Percentiles rank a stretch among this genome's conserved stretches.
These are phyloP conservation scores for Diaporthe citri DNA, from an alignment of 2,329 filamentous ascomycete genomes.

Conservation along the genomic window DNA sequence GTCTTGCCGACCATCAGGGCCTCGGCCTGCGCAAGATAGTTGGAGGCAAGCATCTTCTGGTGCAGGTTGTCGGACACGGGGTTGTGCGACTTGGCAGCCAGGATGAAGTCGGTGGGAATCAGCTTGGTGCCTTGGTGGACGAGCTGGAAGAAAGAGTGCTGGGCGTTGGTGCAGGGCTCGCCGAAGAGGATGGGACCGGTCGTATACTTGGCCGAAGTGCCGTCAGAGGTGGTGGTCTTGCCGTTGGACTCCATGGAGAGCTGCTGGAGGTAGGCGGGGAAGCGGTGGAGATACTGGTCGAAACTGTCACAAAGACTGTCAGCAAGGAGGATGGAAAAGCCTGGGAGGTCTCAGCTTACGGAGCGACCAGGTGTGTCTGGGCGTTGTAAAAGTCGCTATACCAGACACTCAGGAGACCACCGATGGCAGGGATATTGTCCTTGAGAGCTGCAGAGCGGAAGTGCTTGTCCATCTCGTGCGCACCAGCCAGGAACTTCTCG, in stretches of 20 bases:
- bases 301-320: constrained; percentile 69
- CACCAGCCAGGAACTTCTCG: constrained; percentile 93
- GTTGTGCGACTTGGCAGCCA: constrained; percentile 97
- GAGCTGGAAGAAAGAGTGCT: constrained; percentile 99
- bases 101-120: constrained; percentile 97
- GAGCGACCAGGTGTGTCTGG: constrained; percentile 96
- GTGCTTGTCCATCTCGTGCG: constrained; percentile 98
- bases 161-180: constrained; percentile 98
- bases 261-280: constrained; percentile 99
- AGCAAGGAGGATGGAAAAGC: constrained; percentile 29
- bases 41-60: constrained; percentile 95
- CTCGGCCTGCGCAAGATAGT: constrained; percentile 91
- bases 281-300: constrained; percentile 98
- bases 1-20: constrained; percentile 93
- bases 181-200: constrained; percentile 95
- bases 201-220: constrained; percentile 94
- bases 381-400: constrained; percentile 99
- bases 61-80: constrained; percentile 91
- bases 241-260: constrained; percentile 99
- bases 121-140: constrained; percentile 99
- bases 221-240: constrained; percentile 93
- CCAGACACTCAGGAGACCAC: constrained; percentile 95
- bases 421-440: constrained; percentile 94
- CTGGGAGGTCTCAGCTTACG: constrained; percentile 69
- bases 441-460: constrained; percentile 91